Evolutionary conservation across 192 early-diverging fungal genomes (phyloP), one percentile per base, ranked within the genome.

Genomic region (Coemansia sp.): DNA sequence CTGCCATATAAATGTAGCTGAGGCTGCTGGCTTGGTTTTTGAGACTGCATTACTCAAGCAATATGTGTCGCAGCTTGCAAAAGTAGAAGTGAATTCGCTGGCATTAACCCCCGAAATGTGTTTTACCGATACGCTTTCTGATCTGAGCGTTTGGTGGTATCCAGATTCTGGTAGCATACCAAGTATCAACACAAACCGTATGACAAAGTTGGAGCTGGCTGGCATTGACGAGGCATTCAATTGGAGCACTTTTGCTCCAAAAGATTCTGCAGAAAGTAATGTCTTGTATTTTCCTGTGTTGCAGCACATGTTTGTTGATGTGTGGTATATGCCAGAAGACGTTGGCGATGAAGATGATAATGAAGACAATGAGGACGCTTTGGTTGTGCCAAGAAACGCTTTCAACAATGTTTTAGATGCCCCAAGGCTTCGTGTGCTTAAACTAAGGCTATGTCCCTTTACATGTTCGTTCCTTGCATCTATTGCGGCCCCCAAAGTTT

Each of bases 281-380:
- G n/a, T 35, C 3, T 26, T 59, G 57, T 7, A 34, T 34, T 59
- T 59, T 9, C 57, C 34, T n/a, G 35, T 21, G 14, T 33, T 59
- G n/a, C 34, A 38, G 16, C 18, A 59, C 30, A 34, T 59, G 11
- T 59, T 38, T 59, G n/a, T 59, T 16, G 57, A 59, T 59, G 57
- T 59, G 57, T 34, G 34, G 57, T 38, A 26, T 59, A 38, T 59
- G 15, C 57, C 57, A 5, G 35, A 38, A 18, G 57, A 59, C 2
- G 21, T 0, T 12, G 23, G 26, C 10, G 2, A 23, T 53, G n/a
- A n/a, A n/a, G n/a, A n/a, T n/a, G 24, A 8, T 23, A 10, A 52
- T 52, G 23, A 26, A 6, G 23, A 24, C 6, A 12, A 18, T 18
- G 48, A 49, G 20, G 6, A 11, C 12, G 23, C 23, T 12, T 53